Evolutionary conservation across 768 basidiomycete genomes (phyloP).

Genomic region (Pleurotus eryngii): DNA sequence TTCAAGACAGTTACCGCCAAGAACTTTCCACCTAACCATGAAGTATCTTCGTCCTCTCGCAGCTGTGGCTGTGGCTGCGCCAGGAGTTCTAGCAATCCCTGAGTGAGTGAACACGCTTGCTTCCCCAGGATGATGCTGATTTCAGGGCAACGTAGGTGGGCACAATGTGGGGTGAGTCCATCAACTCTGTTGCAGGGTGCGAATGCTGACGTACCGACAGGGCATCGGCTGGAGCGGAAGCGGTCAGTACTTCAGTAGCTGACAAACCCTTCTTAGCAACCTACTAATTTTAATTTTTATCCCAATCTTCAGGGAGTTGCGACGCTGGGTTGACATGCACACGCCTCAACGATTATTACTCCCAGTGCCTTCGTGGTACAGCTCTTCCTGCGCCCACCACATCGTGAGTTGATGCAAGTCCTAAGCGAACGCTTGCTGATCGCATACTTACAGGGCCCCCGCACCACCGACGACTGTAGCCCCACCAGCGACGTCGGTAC

Average conservation of each 20-base stretch:
- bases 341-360: conserved; percentile 4
- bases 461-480: conserved; percentile 16
- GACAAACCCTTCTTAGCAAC: not conserved
- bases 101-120: not conserved
- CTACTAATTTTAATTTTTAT: not conserved
- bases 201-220: not conserved
- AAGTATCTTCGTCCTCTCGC: not conserved
- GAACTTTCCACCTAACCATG: not conserved
- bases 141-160: not conserved
- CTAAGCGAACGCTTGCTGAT: not conserved
- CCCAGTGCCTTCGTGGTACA: not conserved
- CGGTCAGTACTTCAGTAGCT: not conserved
- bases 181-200: not conserved
- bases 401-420: not conserved
- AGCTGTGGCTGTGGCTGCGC: not conserved
- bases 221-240: conserved; percentile 1
- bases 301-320: not conserved
- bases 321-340: not conserved
- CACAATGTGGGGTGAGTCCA: not conserved
- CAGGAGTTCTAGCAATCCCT: not conserved
- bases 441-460: not conserved
- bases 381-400: not conserved
- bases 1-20: not conserved
- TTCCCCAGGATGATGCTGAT: not conserved
- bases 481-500: conserved; percentile 7